Percentiles rank a stretch among this genome's conserved stretches.
Evolutionary conservation across 2,329 filamentous ascomycete species (phyloP).

Genomic region (Cladorrhinum sp.): DNA sequence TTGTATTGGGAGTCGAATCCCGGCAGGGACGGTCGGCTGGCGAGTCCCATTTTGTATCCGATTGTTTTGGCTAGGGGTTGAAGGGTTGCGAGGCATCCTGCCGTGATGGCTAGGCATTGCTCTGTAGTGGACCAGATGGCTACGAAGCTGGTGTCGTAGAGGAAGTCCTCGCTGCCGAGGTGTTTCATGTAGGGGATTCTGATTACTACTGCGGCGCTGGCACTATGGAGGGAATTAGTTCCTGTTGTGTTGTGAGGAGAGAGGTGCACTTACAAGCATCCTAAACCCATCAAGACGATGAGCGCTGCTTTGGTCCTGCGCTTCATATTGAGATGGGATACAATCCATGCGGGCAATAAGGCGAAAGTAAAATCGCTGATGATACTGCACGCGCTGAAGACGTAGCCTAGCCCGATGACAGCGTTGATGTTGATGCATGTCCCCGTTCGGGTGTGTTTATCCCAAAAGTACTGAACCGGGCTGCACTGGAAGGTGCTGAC

Average conservation of each 20-base stretch:
- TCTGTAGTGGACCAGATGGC: constrained; percentile 50
- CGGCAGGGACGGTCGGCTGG: constrained; percentile 6
- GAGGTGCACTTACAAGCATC: constrained; percentile 42
- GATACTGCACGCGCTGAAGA: constrained; percentile 49
- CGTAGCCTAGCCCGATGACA: constrained; percentile 50
- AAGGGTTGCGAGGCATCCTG: constrained; percentile 46
- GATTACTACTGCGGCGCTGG: constrained; percentile 43
- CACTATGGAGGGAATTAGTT: constrained; percentile 29
- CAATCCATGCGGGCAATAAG: constrained; percentile 50
- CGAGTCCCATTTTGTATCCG: constrained; percentile 31
- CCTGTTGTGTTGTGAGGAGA: neutral
- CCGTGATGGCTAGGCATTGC: constrained; percentile 46
- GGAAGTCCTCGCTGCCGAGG: constrained; percentile 37
- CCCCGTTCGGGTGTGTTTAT: constrained; percentile 32
- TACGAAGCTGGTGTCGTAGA: constrained; percentile 43
- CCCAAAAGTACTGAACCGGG: constrained; percentile 42
- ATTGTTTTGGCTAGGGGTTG: constrained; percentile 41
- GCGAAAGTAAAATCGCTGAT: constrained; percentile 51
- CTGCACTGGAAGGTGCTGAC: constrained; percentile 41
- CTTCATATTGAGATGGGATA: constrained; percentile 55
- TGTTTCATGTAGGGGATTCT: constrained; percentile 35
- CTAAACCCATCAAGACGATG: constrained; percentile 53
- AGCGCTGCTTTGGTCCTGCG: constrained; percentile 49
- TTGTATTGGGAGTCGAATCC: neutral
- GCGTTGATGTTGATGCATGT: constrained; percentile 40